Evolutionary conservation across 441 rosid species (phyloP).

Genomic region (Cnidoscolus chayamansa): DNA sequence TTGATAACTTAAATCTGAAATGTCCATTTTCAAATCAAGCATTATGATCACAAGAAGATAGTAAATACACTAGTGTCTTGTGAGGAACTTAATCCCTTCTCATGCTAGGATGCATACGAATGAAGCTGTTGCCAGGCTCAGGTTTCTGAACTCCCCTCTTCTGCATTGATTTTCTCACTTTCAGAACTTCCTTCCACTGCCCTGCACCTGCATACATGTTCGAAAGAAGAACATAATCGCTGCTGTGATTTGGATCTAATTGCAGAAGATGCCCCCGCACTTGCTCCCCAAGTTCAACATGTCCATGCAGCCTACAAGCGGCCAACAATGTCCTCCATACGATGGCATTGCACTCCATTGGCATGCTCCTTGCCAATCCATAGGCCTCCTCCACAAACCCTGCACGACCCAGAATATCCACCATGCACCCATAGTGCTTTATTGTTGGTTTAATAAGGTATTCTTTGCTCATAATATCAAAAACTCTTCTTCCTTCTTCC

Average conservation of each 20-base stretch:
- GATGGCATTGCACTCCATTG: slow-evolving; percentile 18
- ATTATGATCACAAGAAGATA: background rate
- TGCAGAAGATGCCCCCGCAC: slow-evolving; percentile 14
- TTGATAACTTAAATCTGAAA: background rate
- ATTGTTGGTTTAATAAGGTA: slow-evolving; percentile 24
- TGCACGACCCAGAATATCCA: slow-evolving; percentile 28
- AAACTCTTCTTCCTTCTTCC: slow-evolving; percentile 23
- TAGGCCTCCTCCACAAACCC: slow-evolving; percentile 27
- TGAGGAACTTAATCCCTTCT: background rate
- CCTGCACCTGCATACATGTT: slow-evolving; percentile 23
- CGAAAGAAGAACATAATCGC: slow-evolving; percentile 24
- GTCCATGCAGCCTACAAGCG: slow-evolving; percentile 22
- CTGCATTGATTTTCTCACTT: slow-evolving; percentile 19
- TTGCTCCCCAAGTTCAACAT: slow-evolving; percentile 22
- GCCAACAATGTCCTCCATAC: slow-evolving; percentile 26
- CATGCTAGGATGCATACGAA: background rate
- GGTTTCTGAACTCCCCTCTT: slow-evolving; percentile 25
- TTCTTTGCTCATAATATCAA: slow-evolving; percentile 20
- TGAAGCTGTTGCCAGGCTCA: slow-evolving; percentile 34
- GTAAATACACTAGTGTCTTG: no score
- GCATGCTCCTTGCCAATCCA: slow-evolving; percentile 19
- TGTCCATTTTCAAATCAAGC: background rate
- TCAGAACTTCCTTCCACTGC: slow-evolving; percentile 23
- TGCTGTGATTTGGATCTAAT: slow-evolving; percentile 17
- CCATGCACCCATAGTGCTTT: slow-evolving; percentile 32